Base-by-base conservation (phyloP, 805 yeast species). In the Spathaspora arborariae region DNA sequence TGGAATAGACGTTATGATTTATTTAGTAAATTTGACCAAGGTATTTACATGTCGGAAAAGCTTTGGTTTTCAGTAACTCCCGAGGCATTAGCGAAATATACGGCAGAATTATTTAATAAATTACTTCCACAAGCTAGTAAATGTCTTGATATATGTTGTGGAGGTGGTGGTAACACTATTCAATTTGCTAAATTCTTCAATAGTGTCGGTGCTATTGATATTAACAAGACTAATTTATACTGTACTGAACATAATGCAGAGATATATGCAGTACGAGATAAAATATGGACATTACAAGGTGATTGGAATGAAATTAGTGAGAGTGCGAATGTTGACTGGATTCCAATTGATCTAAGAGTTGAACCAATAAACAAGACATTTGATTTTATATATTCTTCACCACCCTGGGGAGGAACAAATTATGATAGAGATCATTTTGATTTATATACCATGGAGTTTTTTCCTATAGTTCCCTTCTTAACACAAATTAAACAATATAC, bases 51-150 rank as follows among this genome's bases (percentile, higher is more conserved):
- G 68, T 84, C 85, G 1, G 69, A 78, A 13, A 94, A 85, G 58
- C 72, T 89, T 43, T 87, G 96, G 94, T 91, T 74, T 62, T 84
- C 92, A 46, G 96, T 89, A 4, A 91, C 98, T 0, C 91, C 96
- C 0, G 97, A 91, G 57, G 56, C 62, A 1, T 67, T 87, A 1
- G 94, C 96, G 1, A 64, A 67, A 5, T 81, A 80, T 54, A 63
- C 76, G 0, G 85, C 90, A 0, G 71, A 75, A 45, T 74, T 80
- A 47, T 63, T 83, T 15, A 62, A 68, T 43, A 72, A 76, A 13
- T 73, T 83, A 47, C 59, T 79, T 19, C 88, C 83, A 0, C 57
- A 74, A 0, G 74, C 80, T 2, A 52, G 51, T 4, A 70, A 66
- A 2, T 65, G 82, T 0, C 60, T 85, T 11, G 96, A 89, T 57